Base-by-base conservation (phyloP, 1,284 basidiomycete species). In the Sutorius eximius region DNA sequence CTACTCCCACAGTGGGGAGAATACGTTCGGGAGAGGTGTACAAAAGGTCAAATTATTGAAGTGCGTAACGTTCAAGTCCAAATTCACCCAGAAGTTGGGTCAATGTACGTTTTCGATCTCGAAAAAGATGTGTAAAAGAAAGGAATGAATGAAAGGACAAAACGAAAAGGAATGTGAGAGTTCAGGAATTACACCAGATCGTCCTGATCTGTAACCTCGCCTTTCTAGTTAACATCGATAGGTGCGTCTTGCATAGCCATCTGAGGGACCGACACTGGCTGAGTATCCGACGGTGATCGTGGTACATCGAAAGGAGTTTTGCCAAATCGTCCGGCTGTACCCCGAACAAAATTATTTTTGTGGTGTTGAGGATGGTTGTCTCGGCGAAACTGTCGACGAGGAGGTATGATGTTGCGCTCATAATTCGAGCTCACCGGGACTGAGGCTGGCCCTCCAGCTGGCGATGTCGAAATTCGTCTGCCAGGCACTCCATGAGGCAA, bases 381-480 rank as follows among this genome's bases (percentile, higher is more conserved):
- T 48, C 70, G 69, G 27, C 68, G 68, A 49, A 63, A 61, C 29
- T 71, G 70, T 24, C 68, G 64, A 36, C 71, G 71, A 45, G 70
- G 59, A n/a, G 68, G 70, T 6, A 56, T 50, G 7, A 51, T 15
- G 18, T 59, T 59, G 36, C 68, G 68, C 50, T 72, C 70, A 15
- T 58, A 63, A 36, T 20, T 54, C n/a, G 68, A 46, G 32, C 52
- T 44, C 53, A 58, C 47, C 6, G 57, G 54, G 16, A 45, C 51
- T 7, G 57, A 48, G 15, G 34, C 37, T 24, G 59, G 50, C 8
- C 61, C 61, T 43, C 65, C 61, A 22, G 50, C 40, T 5, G 61
- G 50, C 22, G 58, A 54, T 34, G 69, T 44, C 27, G 59, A 40
- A 30, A 59, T 52, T 44, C 58, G 60, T 24, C 58, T 59, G 32